phyloP scores from a whole-genome alignment of 768 basidiomycete species.

The Kwoniella dejecticola region DNA sequence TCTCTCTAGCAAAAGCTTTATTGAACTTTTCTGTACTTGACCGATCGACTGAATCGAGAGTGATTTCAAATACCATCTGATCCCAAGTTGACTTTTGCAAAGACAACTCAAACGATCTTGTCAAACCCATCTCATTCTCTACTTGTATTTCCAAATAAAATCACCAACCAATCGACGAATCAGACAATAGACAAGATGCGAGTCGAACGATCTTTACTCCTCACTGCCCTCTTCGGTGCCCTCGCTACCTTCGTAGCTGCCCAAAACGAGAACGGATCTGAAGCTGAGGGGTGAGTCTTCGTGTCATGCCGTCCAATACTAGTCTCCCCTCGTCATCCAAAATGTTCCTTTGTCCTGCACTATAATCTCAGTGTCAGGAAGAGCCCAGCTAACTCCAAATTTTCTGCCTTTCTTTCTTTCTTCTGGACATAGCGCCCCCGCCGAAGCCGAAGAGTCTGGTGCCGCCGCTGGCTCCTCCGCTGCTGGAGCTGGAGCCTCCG shows the following conservation, averaged over 20 bases:
- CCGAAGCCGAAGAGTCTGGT: slow-evolving; percentile 1
- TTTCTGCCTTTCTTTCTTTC: not conserved
- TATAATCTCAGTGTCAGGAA: too few species aligned
- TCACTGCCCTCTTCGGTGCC: slow-evolving; percentile 18
- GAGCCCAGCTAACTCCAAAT: too few species aligned
- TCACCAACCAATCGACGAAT: not conserved
- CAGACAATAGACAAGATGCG: slow-evolving; percentile 11
- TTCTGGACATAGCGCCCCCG: not conserved
- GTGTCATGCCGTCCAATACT: not conserved
- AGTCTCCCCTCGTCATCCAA: not conserved
- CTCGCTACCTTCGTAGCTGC: slow-evolving; percentile 17
- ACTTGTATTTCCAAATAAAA: too few species aligned
- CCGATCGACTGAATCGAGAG: not conserved
- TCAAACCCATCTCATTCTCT: not conserved
- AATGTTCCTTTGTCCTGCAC: not conserved
- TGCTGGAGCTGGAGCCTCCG: not conserved
- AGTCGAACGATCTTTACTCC: slow-evolving; percentile 21
- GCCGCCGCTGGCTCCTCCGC: slow-evolving; percentile 4
- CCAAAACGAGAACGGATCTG: slow-evolving; percentile 19
- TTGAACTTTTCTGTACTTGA: not conserved
- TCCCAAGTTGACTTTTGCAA: slow-evolving; percentile 9
- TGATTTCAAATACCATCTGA: not conserved
- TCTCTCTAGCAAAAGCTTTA: not conserved
- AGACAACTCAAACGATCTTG: not conserved
- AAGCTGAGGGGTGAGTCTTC: slow-evolving; percentile 14